Evolutionary conservation across 108 stramenopile genomes (phyloP).

Genomic region (Skeletonema tropicum): DNA sequence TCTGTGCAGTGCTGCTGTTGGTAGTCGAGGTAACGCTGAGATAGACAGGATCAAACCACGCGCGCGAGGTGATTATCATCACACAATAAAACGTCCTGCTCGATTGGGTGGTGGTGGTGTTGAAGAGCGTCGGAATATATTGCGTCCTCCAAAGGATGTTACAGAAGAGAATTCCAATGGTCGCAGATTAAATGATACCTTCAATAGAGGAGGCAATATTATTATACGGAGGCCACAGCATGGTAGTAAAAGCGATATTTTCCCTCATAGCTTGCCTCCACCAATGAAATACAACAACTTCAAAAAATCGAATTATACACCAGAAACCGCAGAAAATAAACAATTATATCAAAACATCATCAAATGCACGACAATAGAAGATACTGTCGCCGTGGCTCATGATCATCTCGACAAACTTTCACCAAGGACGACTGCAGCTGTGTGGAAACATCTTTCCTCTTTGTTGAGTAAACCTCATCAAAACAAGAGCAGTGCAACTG

Average conservation of each 20-base stretch:
- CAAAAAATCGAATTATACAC: not conserved
- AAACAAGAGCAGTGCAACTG: not conserved
- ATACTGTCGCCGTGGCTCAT: not conserved
- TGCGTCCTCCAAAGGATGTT: not conserved
- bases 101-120: not conserved
- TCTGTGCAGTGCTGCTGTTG: constrained; percentile 1
- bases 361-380: not conserved
- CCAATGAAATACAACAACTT: not conserved
- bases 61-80: not conserved
- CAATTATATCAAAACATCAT: constrained; percentile 1
- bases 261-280: not conserved
- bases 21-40: not conserved
- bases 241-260: not conserved
- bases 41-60: not conserved
- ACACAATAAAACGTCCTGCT: not conserved
- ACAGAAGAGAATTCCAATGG: not conserved
- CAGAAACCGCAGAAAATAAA: not conserved
- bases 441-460: not conserved
- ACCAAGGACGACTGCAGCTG: not conserved
- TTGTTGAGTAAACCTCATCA: not conserved
- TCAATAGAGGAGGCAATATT: not conserved
- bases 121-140: not conserved
- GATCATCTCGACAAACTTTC: constrained; percentile 1
- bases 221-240: not conserved
- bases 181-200: not conserved